Evolutionary conservation across 208 protist species (phyloP).

Genomic region (Leishmania lainsoni): DNA sequence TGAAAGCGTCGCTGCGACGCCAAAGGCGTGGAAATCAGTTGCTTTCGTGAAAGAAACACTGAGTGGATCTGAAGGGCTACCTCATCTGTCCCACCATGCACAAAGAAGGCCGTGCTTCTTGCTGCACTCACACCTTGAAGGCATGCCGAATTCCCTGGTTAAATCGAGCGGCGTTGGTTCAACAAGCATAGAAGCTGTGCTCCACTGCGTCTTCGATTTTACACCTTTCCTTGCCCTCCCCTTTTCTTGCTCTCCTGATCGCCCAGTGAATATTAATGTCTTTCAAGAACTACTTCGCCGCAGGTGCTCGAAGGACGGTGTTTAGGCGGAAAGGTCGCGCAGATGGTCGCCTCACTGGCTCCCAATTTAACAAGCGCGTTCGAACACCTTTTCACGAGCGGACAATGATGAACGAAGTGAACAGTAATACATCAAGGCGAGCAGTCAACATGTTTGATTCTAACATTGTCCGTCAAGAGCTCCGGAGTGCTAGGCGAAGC

Average conservation of each 20-base stretch:
- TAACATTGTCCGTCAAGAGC: conserved; percentile 16
- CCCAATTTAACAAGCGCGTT: conserved; percentile 40
- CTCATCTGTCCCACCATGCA: background rate
- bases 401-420: conserved; percentile 20
- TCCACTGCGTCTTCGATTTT: background rate
- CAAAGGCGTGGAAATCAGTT: background rate
- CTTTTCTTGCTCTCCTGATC: background rate
- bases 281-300: conserved; percentile 58
- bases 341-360: conserved; percentile 34
- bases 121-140: background rate
- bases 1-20: background rate
- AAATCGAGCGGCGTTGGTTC: background rate
- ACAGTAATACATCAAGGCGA: background rate
- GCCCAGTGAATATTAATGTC: conserved; percentile 22
- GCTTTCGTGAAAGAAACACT: background rate
- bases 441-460: conserved; percentile 40
- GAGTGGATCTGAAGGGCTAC: background rate
- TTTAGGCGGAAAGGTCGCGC: conserved; percentile 37
- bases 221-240: background rate
- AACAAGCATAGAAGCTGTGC: background rate
- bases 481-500: background rate
- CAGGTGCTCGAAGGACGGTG: conserved; percentile 14
- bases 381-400: conserved; percentile 45
- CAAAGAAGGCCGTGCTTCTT: background rate
- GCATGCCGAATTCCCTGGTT: background rate